Base-by-base conservation (phyloP, 208 protist species). In the Leptomonas seymouri region DNA sequence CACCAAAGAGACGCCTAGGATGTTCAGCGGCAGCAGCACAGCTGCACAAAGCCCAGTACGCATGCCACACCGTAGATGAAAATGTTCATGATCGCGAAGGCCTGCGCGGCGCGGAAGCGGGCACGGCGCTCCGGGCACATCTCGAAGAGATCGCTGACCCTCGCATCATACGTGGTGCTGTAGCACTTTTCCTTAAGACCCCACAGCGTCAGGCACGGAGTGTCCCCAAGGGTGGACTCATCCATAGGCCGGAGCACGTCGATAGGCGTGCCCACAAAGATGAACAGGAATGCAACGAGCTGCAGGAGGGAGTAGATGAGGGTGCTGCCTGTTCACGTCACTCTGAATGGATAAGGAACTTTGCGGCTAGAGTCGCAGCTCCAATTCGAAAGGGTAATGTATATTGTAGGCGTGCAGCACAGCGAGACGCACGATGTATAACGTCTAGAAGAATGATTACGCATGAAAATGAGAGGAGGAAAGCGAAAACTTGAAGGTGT, bases 251-350 rank as follows among this genome's bases (percentile, higher is more conserved):
- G 75, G 69, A 87, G 82, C 76, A 80, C 74, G 61, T 84, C 82
- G 23, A 91, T 76, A 34, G 81, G 73, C 27, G 78, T 87, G 15
- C 78, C 86, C 27, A 87, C 74, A 51, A 85, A 39, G 44, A 89
- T 65, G 30, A 87, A 73, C 11, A 92, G 39, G 27, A 87, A 78
- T 18, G 74, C 71, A 12, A 82, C 56, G 20, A 81, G 39, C 69
- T 78, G 62, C 21, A 86, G 20, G 28, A 91, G 70, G 6, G 60
- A 64, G 68, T 87, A 92, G n/a, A 84, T 80, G 6, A 74, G 51
- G 28, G 87, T 80, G 16, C 85, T 73, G 67, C 82, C 77, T 0
- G n/a, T 30, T 67, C 5, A 36, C 58, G 30, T 1, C 27, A 39
- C 45, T 78, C 36, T 60, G n/a, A n/a, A n/a, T n/a, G n/a, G n/a